phyloP scores from a whole-genome alignment of 768 basidiomycete species.

The Hortiboletus campestris region DNA sequence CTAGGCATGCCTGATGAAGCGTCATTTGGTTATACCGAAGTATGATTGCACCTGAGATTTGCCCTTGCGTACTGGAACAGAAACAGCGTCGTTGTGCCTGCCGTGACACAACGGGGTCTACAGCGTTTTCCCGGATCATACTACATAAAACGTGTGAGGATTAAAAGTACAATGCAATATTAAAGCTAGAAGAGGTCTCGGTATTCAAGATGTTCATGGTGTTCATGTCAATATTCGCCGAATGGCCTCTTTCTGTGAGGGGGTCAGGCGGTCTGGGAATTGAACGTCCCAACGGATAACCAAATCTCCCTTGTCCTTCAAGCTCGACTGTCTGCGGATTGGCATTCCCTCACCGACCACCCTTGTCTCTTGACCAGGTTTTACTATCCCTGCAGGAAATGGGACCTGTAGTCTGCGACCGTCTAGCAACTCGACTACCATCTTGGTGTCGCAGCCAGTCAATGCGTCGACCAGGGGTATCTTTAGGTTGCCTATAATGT shows the following conservation, averaged over 20 bases:
- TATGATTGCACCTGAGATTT: neutral
- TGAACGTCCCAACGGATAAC: slow-evolving; percentile 79
- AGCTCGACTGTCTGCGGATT: slow-evolving; percentile 72
- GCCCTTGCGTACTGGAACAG: neutral
- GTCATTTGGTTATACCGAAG: neutral
- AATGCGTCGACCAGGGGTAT: slow-evolving; percentile 85
- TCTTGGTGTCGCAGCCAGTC: slow-evolving; percentile 53
- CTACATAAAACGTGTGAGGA: neutral
- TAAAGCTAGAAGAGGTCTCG: slow-evolving; percentile 5
- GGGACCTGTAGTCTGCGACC: slow-evolving; percentile 72
- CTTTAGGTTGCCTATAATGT: slow-evolving; percentile 59
- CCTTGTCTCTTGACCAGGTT: slow-evolving; percentile 71
- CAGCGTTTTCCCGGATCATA: neutral
- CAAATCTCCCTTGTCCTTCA: slow-evolving; percentile 78
- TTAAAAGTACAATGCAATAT: slow-evolving; percentile 11
- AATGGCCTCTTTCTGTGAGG: slow-evolving; percentile 77
- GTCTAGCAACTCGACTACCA: slow-evolving; percentile 69
- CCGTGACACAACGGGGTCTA: neutral
- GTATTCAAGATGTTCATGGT: slow-evolving; percentile 21
- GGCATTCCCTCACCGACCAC: slow-evolving; percentile 88
- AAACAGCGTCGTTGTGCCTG: neutral
- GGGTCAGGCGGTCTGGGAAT: slow-evolving; percentile 77
- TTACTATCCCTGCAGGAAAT: slow-evolving; percentile 65
- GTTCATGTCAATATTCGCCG: slow-evolving; percentile 57
- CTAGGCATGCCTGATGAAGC: neutral